A percentile compares a stretch with the other conserved stretches of the same genome.
Conservation (phyloP, 176 grass and related monocot genomes). For the Avena insularis region DNA sequence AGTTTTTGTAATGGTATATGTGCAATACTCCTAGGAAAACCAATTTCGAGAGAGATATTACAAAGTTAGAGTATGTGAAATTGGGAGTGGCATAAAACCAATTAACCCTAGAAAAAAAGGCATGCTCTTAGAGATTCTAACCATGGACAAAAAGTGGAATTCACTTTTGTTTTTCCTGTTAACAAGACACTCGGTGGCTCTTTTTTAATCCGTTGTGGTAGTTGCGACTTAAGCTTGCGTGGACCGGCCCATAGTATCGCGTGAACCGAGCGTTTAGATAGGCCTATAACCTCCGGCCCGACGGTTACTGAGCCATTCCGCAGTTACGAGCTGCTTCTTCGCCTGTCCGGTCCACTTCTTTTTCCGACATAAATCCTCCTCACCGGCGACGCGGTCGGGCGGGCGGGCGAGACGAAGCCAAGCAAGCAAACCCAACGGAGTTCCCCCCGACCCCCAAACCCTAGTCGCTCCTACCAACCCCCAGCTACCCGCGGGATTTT, state of each 20-base stretch:
- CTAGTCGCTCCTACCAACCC: slow-evolving; percentile 31
- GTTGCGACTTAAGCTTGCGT: neutral
- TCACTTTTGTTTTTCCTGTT: too few relatives aligned
- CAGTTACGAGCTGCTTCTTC: neutral
- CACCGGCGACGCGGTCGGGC: slow-evolving; percentile 38
- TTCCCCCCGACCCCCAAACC: slow-evolving; percentile 31
- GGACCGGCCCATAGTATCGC: neutral
- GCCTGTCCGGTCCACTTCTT: neutral
- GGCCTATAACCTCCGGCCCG: neutral
- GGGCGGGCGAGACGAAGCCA: slow-evolving; percentile 25
- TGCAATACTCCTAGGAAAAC: too few relatives aligned
- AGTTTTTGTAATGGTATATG: too few relatives aligned
- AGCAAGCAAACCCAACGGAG: slow-evolving; percentile 1
- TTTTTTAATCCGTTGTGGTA: too few relatives aligned
- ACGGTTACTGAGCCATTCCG: neutral
- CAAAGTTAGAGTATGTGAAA: too few relatives aligned
- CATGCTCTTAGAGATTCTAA: too few relatives aligned
- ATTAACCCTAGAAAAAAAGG: too few relatives aligned
- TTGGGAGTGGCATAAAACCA: too few relatives aligned
- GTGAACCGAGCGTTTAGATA: neutral
- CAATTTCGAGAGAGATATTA: too few relatives aligned
- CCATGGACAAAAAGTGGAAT: too few relatives aligned
- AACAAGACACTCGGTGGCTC: too few relatives aligned
- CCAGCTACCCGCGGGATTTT: neutral
- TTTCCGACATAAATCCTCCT: neutral